Conservation (phyloP, 2,329 filamentous ascomycete genomes). For the Aspergillus sp. region DNA sequence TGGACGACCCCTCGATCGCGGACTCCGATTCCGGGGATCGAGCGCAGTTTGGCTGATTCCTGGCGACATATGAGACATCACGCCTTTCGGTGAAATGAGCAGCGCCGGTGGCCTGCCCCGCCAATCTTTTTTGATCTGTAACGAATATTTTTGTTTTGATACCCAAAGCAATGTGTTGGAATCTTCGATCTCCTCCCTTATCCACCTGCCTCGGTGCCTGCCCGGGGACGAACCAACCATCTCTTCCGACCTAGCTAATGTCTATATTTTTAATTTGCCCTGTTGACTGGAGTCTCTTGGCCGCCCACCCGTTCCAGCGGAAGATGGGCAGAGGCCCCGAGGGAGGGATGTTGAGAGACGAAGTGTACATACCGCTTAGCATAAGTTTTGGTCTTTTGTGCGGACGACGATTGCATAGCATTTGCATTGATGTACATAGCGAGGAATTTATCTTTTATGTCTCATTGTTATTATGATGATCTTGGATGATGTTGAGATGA, state of each 20-base stretch:
- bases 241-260: slow-evolving; percentile 2
- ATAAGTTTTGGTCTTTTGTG: too few relatives aligned
- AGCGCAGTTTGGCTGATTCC: slow-evolving; percentile 32
- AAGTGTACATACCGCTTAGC: slow-evolving; percentile 1
- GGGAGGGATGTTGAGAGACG: too few relatives aligned
- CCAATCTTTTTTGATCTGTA: slow-evolving; percentile 1
- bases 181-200: too few relatives aligned
- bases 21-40: slow-evolving; percentile 28
- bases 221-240: neutral
- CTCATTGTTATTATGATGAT: too few relatives aligned
- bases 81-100: slow-evolving; percentile 28
- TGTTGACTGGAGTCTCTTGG: neutral
- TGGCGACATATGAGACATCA: slow-evolving; percentile 37
- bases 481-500: too few relatives aligned
- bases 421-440: too few relatives aligned
- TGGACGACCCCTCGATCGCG: slow-evolving; percentile 27
- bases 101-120: neutral
- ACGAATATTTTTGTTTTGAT: slow-evolving; percentile 15
- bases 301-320: neutral
- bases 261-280: neutral
- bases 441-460: too few relatives aligned
- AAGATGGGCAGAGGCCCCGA: too few relatives aligned
- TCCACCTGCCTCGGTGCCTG: too few relatives aligned
- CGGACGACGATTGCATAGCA: neutral
- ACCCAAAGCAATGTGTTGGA: slow-evolving; percentile 9